These are phyloP conservation scores for Tuber calosporum DNA, from an alignment of 495 filamentous ascomycete species.

Conservation along the genomic window DNA sequence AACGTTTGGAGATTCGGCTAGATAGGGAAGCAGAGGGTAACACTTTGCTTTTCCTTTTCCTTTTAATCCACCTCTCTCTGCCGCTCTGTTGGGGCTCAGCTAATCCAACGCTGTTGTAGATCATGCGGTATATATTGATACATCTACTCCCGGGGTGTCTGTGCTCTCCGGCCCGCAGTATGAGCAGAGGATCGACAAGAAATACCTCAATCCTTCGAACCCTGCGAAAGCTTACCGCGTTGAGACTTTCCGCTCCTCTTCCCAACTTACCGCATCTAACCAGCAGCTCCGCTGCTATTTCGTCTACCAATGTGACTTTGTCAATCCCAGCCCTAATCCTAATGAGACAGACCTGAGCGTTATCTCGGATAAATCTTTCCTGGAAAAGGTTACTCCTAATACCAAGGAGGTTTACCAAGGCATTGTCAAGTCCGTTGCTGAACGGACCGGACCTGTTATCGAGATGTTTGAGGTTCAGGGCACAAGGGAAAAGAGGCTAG, in stretches of 20 bases:
- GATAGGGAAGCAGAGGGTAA: constrained; percentile 66
- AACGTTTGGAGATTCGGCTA: constrained; percentile 81
- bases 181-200: constrained; percentile 86
- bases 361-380: constrained; percentile 86
- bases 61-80: no score
- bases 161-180: constrained; percentile 71
- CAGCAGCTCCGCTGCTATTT: constrained; percentile 94
- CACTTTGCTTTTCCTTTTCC: not conserved
- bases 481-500: constrained; percentile 80
- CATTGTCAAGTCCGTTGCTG: constrained; percentile 76
- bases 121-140: constrained; percentile 98
- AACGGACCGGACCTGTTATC: constrained; percentile 83
- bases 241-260: constrained; percentile 92
- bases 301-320: constrained; percentile 91
- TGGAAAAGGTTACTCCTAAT: constrained; percentile 91
- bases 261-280: constrained; percentile 54
- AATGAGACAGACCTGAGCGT: constrained; percentile 83
- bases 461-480: constrained; percentile 94
- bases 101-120: constrained; percentile 51
- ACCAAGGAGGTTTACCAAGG: constrained; percentile 92
- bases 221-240: constrained; percentile 63
- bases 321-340: constrained; percentile 59
- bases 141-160: constrained; percentile 76
- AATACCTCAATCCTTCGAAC: constrained; percentile 69
- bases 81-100: not conserved